phyloP scores from a whole-genome alignment of 176 grass and related monocot species.

The Oryza nivara region DNA sequence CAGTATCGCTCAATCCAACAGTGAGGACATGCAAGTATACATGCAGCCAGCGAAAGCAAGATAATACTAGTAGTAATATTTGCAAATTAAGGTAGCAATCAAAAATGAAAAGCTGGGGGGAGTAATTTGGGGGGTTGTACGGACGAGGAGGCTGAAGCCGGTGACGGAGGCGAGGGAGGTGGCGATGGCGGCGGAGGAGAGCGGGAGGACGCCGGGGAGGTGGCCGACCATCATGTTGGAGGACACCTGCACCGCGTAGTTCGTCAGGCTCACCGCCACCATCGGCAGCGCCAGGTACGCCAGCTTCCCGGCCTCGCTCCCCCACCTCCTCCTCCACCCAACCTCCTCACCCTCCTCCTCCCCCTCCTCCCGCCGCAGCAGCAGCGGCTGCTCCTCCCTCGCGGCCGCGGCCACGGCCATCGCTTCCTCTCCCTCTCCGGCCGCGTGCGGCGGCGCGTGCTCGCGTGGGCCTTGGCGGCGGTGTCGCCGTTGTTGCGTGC shows the following conservation, averaged over 20 bases:
- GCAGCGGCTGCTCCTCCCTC: conserved; percentile 23
- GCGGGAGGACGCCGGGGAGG: conserved; percentile 75
- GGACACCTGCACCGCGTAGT: conserved; percentile 68
- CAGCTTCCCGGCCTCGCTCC: conserved; percentile 35
- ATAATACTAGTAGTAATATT: too few relatives aligned
- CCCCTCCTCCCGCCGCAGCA: not conserved
- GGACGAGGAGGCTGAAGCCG: conserved; percentile 96
- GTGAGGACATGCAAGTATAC: too few relatives aligned
- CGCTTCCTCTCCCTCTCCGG: not conserved
- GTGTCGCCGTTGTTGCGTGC: not conserved
- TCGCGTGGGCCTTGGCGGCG: too few relatives aligned
- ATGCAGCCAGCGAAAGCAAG: not conserved
- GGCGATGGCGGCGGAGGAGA: conserved; percentile 80
- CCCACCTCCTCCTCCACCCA: conserved; percentile 21
- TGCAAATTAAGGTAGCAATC: too few relatives aligned
- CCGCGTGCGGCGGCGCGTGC: too few relatives aligned
- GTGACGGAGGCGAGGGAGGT: conserved; percentile 81
- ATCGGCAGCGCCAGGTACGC: conserved; percentile 65
- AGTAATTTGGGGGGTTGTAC: not conserved
- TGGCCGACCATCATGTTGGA: conserved; percentile 98
- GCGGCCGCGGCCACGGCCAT: conserved; percentile 27
- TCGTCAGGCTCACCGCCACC: conserved; percentile 55
- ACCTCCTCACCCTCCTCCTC: not conserved
- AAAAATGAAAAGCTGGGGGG: too few relatives aligned
- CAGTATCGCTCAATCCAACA: not conserved